Evolutionary conservation across 202 grass and related monocot genomes (phyloP), one percentile per base, ranked within the genome.

Genomic region (Dendrocalamus latiflorus): DNA sequence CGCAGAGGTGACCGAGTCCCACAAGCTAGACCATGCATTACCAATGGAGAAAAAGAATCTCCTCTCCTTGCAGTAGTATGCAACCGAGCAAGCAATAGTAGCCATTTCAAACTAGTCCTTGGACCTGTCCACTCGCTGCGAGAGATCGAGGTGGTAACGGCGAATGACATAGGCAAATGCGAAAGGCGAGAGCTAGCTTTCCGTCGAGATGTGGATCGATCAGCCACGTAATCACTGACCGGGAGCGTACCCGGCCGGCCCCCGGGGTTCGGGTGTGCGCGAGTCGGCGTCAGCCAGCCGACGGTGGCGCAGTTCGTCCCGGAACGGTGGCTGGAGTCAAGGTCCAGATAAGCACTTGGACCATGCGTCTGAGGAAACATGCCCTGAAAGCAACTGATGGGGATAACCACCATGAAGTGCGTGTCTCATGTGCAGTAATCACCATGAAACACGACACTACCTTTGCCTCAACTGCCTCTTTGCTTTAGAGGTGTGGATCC

Each of bases 1-100:
- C 77, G 33, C 21, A 43, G 61, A 71, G 45, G 83, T 82, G 83
- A 86, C 83, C 42, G 79, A 90, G 79, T 86, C 79, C 79, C 61
- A 77, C 34, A 83, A 90, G 88, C 59, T 71, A 86, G 50, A 66
- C 77, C 49, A 81, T 79, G 21, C 25, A 54, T 22, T 62, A 64
- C 50, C 67, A 54, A 45, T 48, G 41, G 81, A 43, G 53, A 63
- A 41, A 83, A 79, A 79, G 88, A 76, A 86, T 86, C 33, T 86
- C 50, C 76, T 70, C 61, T 78, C 45, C 78, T 77, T 81, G 77
- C 60, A 38, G 69, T 9, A 25, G 55, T 14, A 58, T 80, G n/a
- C n/a, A n/a, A n/a, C n/a, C n/a, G n/a, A n/a, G 75, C 86, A 48
- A 81, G 72, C 47, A 18, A 75, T 58, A 67, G 68, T 82, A 22